A percentile compares a stretch with the other conserved stretches of the same genome.
Evolutionary conservation across 2,329 filamentous ascomycete species (phyloP).

Genomic region (Zymoseptoria ardabiliae): DNA sequence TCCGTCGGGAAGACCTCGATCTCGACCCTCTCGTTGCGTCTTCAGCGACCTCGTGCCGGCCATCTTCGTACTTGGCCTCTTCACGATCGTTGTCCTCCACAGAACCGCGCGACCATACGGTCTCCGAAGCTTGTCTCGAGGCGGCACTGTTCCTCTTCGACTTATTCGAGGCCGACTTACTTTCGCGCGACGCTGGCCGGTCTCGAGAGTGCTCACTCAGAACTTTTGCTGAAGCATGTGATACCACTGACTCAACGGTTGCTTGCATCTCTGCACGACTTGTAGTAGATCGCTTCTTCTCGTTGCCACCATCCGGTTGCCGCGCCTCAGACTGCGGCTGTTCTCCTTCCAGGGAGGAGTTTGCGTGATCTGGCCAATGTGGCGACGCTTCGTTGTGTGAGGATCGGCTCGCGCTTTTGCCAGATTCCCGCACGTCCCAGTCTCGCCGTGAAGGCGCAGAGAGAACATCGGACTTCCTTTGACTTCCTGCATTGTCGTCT

Average conservation of each 20-base stretch:
- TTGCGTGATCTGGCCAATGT: background rate
- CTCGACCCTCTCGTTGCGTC: background rate
- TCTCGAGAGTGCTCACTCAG: background rate
- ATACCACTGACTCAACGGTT: constrained; percentile 6
- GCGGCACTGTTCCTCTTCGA: background rate
- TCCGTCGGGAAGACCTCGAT: background rate
- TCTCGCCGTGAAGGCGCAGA: background rate
- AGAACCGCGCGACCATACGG: background rate
- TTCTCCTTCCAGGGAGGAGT: background rate
- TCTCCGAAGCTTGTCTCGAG: background rate
- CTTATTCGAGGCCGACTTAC: background rate
- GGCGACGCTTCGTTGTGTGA: background rate
- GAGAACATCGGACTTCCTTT: background rate
- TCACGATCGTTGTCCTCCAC: background rate
- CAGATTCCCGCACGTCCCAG: background rate
- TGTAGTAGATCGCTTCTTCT: background rate
- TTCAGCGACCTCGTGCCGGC: background rate
- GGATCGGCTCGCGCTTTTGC: background rate
- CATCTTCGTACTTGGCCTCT: background rate
- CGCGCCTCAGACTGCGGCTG: background rate
- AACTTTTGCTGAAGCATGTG: background rate
- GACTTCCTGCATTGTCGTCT: background rate
- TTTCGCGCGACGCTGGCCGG: background rate
- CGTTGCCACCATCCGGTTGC: background rate
- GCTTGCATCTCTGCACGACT: constrained; percentile 3